A percentile compares a stretch with the other conserved stretches of the same genome.
Conservation (phyloP, 2,329 filamentous ascomycete species). For the Fusarium pseudograminearum region DNA sequence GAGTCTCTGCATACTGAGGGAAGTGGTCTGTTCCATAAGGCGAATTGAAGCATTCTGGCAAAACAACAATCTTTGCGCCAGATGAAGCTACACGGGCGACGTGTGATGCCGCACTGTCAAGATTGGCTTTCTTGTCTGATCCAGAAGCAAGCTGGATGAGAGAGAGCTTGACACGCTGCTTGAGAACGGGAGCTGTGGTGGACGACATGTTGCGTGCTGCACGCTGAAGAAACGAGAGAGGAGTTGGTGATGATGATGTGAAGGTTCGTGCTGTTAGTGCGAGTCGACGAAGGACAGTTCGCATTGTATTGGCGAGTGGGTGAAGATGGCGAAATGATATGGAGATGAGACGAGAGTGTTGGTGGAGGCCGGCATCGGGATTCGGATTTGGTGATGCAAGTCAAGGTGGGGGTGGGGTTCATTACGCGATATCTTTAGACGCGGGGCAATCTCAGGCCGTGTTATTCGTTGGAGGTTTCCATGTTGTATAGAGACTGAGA, state of each 20-base stretch:
- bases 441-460: conserved; percentile 24
- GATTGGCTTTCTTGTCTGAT: conserved; percentile 86
- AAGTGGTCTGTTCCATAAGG: conserved; percentile 95
- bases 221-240: conserved; percentile 34
- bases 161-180: conserved; percentile 82
- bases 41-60: conserved; percentile 99
- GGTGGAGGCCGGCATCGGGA: conserved; percentile 22
- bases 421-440: conserved; percentile 27
- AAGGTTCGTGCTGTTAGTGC: conserved; percentile 27
- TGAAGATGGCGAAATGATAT: background rate
- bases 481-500: background rate
- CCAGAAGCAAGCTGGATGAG: conserved; percentile 85
- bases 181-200: conserved; percentile 65
- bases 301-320: conserved; percentile 34
- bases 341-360: conserved; percentile 7
- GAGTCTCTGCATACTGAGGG: conserved; percentile 88
- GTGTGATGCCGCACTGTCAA: conserved; percentile 81
- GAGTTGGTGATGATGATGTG: conserved; percentile 22
- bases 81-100: conserved; percentile 81
- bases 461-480: conserved; percentile 18
- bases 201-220: conserved; percentile 52
- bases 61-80: conserved; percentile 87
- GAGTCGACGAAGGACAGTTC: conserved; percentile 29
- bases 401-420: conserved; percentile 37
- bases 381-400: conserved; percentile 27